phyloP scores from a whole-genome alignment of 2,329 filamentous ascomycete species.

The Aspergillus sp. region DNA sequence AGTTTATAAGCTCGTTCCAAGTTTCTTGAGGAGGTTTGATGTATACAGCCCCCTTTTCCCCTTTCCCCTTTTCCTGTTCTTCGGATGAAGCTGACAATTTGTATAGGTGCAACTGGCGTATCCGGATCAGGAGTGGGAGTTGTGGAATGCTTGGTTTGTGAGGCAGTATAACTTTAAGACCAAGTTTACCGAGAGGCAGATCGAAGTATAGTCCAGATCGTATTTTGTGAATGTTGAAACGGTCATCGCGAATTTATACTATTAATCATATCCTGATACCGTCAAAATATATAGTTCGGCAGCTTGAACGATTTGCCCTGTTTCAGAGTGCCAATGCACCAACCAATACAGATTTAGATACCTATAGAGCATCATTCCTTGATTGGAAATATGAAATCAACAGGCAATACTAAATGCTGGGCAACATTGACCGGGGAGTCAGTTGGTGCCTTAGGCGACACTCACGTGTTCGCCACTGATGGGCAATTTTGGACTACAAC shows the following conservation, averaged over 20 bases:
- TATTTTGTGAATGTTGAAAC: not conserved
- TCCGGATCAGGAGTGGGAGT: constrained; percentile 14
- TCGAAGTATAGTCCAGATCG: not conserved
- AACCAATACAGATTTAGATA: too few relatives aligned
- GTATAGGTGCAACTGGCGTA: constrained; percentile 12
- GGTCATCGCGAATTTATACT: too few relatives aligned
- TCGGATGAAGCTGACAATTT: not conserved
- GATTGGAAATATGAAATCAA: too few relatives aligned
- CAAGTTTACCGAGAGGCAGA: constrained; percentile 9
- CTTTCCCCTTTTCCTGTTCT: not conserved
- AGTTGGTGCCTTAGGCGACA: not conserved
- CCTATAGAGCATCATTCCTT: too few relatives aligned
- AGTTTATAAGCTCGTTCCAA: constrained; percentile 34
- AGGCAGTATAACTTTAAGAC: constrained; percentile 17
- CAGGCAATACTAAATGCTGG: too few relatives aligned
- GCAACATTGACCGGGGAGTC: not conserved
- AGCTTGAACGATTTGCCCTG: too few relatives aligned
- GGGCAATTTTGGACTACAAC: not conserved
- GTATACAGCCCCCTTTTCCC: not conserved
- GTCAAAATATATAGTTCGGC: too few relatives aligned
- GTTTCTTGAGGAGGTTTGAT: constrained; percentile 15
- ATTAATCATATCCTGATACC: too few relatives aligned
- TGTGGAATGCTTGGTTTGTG: constrained; percentile 20
- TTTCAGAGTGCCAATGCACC: too few relatives aligned
- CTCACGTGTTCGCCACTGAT: constrained; percentile 1